Evolutionary conservation across 108 stramenopile genomes (phyloP).

Genomic region (Nitzschia sp.): DNA sequence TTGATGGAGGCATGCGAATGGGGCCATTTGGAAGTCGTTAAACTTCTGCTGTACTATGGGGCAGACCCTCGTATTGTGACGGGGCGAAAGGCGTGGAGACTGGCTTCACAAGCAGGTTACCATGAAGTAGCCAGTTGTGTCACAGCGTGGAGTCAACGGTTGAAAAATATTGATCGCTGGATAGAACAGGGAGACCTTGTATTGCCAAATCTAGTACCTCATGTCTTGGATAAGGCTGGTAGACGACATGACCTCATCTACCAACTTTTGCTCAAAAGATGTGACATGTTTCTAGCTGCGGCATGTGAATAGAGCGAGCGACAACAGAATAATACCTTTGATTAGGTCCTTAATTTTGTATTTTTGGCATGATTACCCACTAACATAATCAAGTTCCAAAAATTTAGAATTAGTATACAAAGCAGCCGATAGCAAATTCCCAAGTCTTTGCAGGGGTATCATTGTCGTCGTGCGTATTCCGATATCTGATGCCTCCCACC

Average conservation of each 20-base stretch:
- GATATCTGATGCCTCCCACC: no score
- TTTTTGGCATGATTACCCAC: no score
- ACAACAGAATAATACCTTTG: no score
- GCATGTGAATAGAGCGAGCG: no score
- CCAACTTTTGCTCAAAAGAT: not conserved
- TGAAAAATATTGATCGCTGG: conserved; percentile 7
- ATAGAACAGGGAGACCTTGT: not conserved
- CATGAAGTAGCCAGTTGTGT: conserved; percentile 5
- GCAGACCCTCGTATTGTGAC: conserved; percentile 1
- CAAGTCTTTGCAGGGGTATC: no score
- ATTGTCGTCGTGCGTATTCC: no score
- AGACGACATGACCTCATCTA: conserved; percentile 13
- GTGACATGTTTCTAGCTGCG: not conserved
- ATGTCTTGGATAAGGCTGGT: conserved; percentile 7
- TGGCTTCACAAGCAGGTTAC: conserved; percentile 24
- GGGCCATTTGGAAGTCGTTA: conserved; percentile 18
- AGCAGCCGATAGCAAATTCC: no score
- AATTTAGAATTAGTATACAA: no score
- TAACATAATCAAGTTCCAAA: no score
- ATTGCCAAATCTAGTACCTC: not conserved
- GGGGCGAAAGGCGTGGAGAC: conserved; percentile 8
- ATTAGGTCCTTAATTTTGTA: no score
- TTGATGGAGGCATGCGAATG: conserved; percentile 33
- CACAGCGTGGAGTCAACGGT: conserved; percentile 1
- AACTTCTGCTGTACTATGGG: conserved; percentile 11